Percentiles rank a stretch among this genome's conserved stretches.
Evolutionary conservation across 495 filamentous ascomycete genomes (phyloP).

Genomic region (Tuber melanosporum): DNA sequence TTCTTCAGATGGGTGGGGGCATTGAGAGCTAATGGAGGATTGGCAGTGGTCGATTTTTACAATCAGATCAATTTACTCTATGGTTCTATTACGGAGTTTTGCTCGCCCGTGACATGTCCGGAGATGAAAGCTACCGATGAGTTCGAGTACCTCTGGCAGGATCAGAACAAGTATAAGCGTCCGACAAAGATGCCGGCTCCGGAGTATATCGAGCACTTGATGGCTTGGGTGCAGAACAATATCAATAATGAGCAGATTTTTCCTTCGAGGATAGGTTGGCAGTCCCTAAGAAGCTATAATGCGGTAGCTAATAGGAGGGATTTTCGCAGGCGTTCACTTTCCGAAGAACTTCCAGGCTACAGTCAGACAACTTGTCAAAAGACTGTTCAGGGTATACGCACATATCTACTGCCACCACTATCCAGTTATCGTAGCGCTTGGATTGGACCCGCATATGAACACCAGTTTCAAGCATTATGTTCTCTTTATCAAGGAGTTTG

Average conservation of each 20-base stretch:
- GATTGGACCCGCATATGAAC: conserved; percentile 94
- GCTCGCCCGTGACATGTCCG: conserved; percentile 89
- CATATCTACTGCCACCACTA: conserved; percentile 99
- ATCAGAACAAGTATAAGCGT: conserved; percentile 69
- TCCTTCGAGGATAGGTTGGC: conserved; percentile 77
- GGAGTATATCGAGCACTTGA: conserved; percentile 93
- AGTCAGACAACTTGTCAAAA: conserved; percentile 92
- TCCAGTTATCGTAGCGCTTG: conserved; percentile 88
- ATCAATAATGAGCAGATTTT: conserved; percentile 95
- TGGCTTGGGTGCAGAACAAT: conserved; percentile 91
- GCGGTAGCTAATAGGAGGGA: neutral
- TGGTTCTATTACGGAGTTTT: conserved; percentile 97
- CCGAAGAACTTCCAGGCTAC: conserved; percentile 83
- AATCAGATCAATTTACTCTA: conserved; percentile 99
- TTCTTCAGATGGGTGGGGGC: conserved; percentile 17
- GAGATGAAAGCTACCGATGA: conserved; percentile 99
- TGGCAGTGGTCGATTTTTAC: conserved; percentile 94
- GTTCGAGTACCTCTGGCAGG: conserved; percentile 99
- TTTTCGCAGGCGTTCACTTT: conserved; percentile 72
- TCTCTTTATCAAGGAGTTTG: conserved; percentile 67
- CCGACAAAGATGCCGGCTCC: conserved; percentile 98
- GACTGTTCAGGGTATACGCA: conserved; percentile 95
- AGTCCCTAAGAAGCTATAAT: too few relatives aligned
- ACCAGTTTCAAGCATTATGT: conserved; percentile 99
- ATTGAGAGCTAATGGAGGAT: conserved; percentile 16